Base-by-base conservation (phyloP, 441 rosid genomes). In the Erysimum pusillum region DNA sequence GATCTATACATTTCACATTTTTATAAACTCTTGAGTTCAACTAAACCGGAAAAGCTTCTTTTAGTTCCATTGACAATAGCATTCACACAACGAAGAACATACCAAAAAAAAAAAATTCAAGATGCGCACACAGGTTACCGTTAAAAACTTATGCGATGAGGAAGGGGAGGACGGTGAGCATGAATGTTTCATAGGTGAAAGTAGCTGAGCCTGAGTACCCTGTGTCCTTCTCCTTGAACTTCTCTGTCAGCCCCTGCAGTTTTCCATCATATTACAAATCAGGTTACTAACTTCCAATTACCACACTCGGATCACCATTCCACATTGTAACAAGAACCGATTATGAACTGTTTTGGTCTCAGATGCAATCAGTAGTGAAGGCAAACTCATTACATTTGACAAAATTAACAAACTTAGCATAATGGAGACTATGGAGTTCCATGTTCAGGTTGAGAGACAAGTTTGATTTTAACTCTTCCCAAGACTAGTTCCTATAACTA, bases 81-180 rank as follows among this genome's bases (percentile, higher is more conserved):
- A 63, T 77, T 59, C 68, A 65, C 41, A 65, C n/a, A 66, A 13
- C 3, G 2, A 59, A 44, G 17, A 71, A 31, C 71, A 54, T 42
- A 18, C 12, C n/a, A n/a, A n/a, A 5, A 3, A 32, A 61, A 36
- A 41, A 36, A 53, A 67, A 12, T 46, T 15, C 38, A 67, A 28
- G 57, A 44, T 52, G 32, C 12, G 53, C 39, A 51, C 25, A 20
- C 12, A 4, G 9, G 49, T 63, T 76, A 61, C 42, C 57, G 46
- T 25, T 6, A 20, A 35, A 70, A 49, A 12, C 68, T 79, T 85
- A 89, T 0, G 97, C 96, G 34, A 91, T 81, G 67, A 94, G 89
- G 84, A 94, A 94, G 1, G 97, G 98, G 61, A 94, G 83, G 68
- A 94, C 93, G 38, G 94, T 82, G 35, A 91, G 83, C 97, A 91